Base-by-base conservation (phyloP, 768 basidiomycete species). In the Calocera viscosa region DNA sequence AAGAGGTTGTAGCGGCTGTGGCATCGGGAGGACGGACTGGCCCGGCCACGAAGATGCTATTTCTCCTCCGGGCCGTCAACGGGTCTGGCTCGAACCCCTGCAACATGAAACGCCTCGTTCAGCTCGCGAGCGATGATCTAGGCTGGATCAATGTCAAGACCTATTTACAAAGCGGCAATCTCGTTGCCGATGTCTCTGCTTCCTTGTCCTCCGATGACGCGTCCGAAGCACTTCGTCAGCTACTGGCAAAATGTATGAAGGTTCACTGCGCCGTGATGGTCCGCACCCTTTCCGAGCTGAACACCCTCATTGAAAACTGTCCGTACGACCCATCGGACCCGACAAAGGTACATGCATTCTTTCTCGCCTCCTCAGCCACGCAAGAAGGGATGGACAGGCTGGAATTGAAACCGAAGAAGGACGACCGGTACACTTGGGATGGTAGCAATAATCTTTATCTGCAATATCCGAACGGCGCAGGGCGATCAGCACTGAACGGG, bases 21-120 rank as follows among this genome's bases (percentile, higher is more conserved):
- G n/a, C 24, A 26, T 8, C 26, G 8, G 30, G 14, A 10, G 30
- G 8, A 10, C 30, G 14, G 26, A 12, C 53, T 10, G 53, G 53
- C 24, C 24, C 53, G 53, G 30, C 53, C 11, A 60, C 19, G 53
- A 60, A 30, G 19, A 10, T 60, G 5, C 5, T 19, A 11, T 60
- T 2, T 26, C 53, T 60, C 53, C 26, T 60, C 5, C 53, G 53
- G 10, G 53, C 53, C 53, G 53, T 60, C 5, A 60, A 60, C 26
- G 30, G 14, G 14, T 32, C 24, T 5, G 53, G 53, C 53, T 26
- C 30, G 14, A 60, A 60, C 22, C 53, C 24, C 7, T 60, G 53
- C 30, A 60, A 60, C 30, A 60, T 60, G 53, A 60, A 60, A 26
- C 53, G 53, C 30, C 53, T 60, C 30, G 53, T 60, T 10, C 53